Base-by-base conservation (phyloP, 768 basidiomycete species). In the Psilocybe cyanescens region DNA sequence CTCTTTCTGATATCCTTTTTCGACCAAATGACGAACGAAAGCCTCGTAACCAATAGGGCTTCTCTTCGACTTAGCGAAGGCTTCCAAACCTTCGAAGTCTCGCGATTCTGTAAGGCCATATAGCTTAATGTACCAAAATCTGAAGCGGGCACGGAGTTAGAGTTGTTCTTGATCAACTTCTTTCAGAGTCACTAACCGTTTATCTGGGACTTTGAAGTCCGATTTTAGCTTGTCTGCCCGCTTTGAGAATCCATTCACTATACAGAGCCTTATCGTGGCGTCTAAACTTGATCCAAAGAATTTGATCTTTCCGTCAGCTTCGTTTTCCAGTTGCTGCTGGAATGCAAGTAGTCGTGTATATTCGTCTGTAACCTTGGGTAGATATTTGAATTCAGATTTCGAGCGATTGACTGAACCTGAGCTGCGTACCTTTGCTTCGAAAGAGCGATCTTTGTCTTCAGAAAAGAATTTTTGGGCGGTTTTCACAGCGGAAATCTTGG, bases 11-110 rank as follows among this genome's bases (percentile, higher is more conserved):
- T 90, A 87, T 0, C 92, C 93, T 41, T 87, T 85, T 53, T 86
- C 81, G 30, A 92, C 84, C 39, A 97, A 82, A 65, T 92, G 87
- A 39, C 81, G 86, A 28, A 95, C 94, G 71, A 95, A 95, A 0
- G 90, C 83, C 70, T 98, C 96, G 70, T 97, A 99, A 1, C 97
- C 97, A 60, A 99, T 98, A 3, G 97, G 96, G 73, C 91, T 94
- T 66, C 94, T 85, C 75, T 86, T 95, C 37, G 90, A 91, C 67
- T 88, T 91, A 1, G 95, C 86, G 71, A 99, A 97, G 0, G 82
- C 71, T 51, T 98, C 95, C 12, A 99, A 81, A 1, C 83, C 87
- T 35, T 95, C 92, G 73, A 95, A 99, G 73, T 97, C 94, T 60
- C 87, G 81, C 19, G 84, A 78, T n/a, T 83, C 81, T 8, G 90